phyloP scores from a whole-genome alignment of 768 basidiomycete genomes.

The Leucosporidium yakuticum region DNA sequence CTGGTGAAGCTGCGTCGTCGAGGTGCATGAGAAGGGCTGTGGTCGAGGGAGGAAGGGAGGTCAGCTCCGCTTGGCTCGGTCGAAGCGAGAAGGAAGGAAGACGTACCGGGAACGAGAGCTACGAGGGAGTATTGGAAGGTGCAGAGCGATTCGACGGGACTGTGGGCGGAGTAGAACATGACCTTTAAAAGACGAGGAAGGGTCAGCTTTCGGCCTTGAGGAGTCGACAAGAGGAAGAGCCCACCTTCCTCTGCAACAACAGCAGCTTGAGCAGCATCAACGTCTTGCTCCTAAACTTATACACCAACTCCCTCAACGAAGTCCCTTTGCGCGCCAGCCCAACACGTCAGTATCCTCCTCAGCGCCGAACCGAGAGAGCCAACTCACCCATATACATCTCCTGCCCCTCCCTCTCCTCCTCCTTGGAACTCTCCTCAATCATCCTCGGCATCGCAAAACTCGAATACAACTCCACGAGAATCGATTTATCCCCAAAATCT shows the following conservation, averaged over 20 bases:
- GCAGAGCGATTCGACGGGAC: conserved; percentile 90
- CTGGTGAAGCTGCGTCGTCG: conserved; percentile 85
- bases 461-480: conserved; percentile 78
- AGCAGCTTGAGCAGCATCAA: conserved; percentile 89
- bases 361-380: background rate
- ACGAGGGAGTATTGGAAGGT: conserved; percentile 98
- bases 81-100: background rate
- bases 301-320: conserved; percentile 72
- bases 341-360: background rate
- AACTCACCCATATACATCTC: conserved; percentile 86
- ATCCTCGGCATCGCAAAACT: conserved; percentile 48
- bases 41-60: conserved; percentile 7
- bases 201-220: background rate
- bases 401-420: conserved; percentile 68
- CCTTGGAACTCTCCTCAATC: background rate
- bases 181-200: conserved; percentile 55
- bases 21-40: conserved; percentile 78
- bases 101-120: conserved; percentile 77
- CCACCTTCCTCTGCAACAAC: conserved; percentile 84
- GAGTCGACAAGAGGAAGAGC: conserved; percentile 22
- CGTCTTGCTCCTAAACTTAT: conserved; percentile 86
- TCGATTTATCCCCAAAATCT: conserved; percentile 78
- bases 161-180: conserved; percentile 74
- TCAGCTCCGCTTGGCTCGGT: conserved; percentile 11
- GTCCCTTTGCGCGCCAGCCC: conserved; percentile 49